Evolutionary conservation across 2,329 filamentous ascomycete species (phyloP).

Genomic region (Seiridium cupressi): DNA sequence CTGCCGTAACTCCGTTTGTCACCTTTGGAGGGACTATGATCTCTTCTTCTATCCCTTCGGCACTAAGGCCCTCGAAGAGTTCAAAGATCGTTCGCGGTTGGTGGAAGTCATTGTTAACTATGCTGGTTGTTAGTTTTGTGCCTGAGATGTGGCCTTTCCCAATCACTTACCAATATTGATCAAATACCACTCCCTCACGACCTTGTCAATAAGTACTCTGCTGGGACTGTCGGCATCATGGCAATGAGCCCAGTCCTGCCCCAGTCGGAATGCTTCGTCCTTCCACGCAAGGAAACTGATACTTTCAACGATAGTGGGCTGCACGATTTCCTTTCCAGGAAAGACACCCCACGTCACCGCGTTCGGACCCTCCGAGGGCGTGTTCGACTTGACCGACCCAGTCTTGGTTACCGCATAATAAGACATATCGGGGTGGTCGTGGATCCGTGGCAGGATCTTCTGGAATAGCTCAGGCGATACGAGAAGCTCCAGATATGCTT

Average conservation of each 20-base stretch:
- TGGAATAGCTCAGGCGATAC: slow-evolving; percentile 77
- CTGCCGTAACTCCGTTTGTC: slow-evolving; percentile 25
- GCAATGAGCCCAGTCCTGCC: slow-evolving; percentile 91
- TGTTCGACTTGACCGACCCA: slow-evolving; percentile 81
- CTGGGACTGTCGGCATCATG: slow-evolving; percentile 75
- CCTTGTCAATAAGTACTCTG: slow-evolving; percentile 72
- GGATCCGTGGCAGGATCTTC: slow-evolving; percentile 75
- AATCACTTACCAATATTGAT: slow-evolving; percentile 81
- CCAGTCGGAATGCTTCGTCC: slow-evolving; percentile 92
- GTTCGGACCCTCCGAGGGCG: slow-evolving; percentile 82
- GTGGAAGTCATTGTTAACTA: slow-evolving; percentile 98
- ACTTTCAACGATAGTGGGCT: slow-evolving; percentile 98
- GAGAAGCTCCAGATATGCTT: slow-evolving; percentile 91
- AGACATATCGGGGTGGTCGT: slow-evolving; percentile 77
- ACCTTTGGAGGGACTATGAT: slow-evolving; percentile 22
- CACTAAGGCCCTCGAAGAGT: slow-evolving; percentile 75
- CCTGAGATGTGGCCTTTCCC: not conserved
- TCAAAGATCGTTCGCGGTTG: slow-evolving; percentile 77
- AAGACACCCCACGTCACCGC: slow-evolving; percentile 99
- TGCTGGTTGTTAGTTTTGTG: not conserved
- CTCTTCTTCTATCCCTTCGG: slow-evolving; percentile 57
- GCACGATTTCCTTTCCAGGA: slow-evolving; percentile 98
- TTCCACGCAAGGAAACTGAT: slow-evolving; percentile 98
- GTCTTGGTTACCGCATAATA: slow-evolving; percentile 91
- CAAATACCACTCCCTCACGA: slow-evolving; percentile 91